Evolutionary conservation across 2,329 filamentous ascomycete genomes (phyloP).

Genomic region (Venturia aucupariae): DNA sequence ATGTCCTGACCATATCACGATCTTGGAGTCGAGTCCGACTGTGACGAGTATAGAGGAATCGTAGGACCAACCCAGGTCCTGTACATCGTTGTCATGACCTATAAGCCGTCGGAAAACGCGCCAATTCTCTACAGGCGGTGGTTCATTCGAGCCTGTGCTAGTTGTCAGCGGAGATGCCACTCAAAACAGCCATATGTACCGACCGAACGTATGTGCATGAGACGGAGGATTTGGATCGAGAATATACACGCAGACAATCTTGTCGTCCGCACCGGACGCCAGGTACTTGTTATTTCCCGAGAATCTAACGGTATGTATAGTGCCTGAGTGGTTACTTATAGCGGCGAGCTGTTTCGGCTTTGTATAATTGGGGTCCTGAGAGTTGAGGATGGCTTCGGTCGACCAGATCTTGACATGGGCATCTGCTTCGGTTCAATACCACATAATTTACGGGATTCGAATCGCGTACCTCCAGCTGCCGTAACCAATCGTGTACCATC

Average conservation of each 20-base stretch:
- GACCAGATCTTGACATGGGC: slow-evolving; percentile 98
- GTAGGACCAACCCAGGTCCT: slow-evolving; percentile 93
- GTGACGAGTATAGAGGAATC: slow-evolving; percentile 95
- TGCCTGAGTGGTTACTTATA: slow-evolving; percentile 97
- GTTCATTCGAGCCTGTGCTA: slow-evolving; percentile 64
- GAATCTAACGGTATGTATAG: slow-evolving; percentile 94
- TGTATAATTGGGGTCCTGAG: slow-evolving; percentile 59
- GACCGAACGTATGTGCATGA: slow-evolving; percentile 71
- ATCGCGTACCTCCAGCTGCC: slow-evolving; percentile 70
- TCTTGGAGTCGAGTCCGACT: slow-evolving; percentile 92
- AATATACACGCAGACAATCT: slow-evolving; percentile 95
- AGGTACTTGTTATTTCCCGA: slow-evolving; percentile 92
- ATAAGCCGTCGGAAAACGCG: slow-evolving; percentile 88
- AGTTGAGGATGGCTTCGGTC: slow-evolving; percentile 82
- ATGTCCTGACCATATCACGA: slow-evolving; percentile 96
- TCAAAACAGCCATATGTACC: slow-evolving; percentile 20
- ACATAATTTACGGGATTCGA: not conserved
- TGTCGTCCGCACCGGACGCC: slow-evolving; percentile 94
- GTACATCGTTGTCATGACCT: slow-evolving; percentile 96
- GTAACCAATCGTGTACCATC: slow-evolving; percentile 89
- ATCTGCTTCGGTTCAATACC: slow-evolving; percentile 44
- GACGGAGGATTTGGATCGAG: slow-evolving; percentile 74
- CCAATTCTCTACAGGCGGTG: slow-evolving; percentile 94
- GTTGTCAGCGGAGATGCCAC: slow-evolving; percentile 13
- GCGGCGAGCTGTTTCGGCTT: slow-evolving; percentile 90